Evolutionary conservation across 306 rosid species (phyloP).

Genomic region (Aeschynomene evenia): DNA sequence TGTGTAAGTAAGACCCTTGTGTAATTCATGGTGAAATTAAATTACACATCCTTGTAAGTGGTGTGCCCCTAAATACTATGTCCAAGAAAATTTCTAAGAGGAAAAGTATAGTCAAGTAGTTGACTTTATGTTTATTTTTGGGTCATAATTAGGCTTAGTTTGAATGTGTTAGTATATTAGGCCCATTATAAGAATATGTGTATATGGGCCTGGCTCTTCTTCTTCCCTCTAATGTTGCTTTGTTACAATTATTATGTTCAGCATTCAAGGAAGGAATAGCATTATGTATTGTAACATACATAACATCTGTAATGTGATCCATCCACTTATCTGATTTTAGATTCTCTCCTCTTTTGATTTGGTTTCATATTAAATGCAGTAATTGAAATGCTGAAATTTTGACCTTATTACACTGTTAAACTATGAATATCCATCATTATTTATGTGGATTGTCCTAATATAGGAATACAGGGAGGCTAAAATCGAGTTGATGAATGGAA

Average conservation of each 20-base stretch:
- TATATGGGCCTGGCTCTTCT: constrained; percentile 7
- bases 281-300: background rate
- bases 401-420: no score
- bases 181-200: background rate
- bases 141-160: background rate
- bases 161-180: background rate
- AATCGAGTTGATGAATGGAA: no score
- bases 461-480: no score
- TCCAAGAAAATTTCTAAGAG: background rate
- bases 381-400: no score
- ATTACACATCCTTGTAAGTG: background rate
- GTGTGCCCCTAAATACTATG: constrained; percentile 4
- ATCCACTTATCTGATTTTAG: background rate
- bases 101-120: background rate
- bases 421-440: no score
- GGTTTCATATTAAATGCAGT: no score
- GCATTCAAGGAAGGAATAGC: background rate
- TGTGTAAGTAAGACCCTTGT: background rate
- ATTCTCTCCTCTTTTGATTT: no score
- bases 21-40: background rate
- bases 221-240: background rate
- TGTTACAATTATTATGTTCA: background rate
- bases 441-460: no score
- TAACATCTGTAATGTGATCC: background rate
- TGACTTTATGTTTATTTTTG: background rate